Conservation (phyloP, 1,139 yeast genomes). For the Blastobotrys serpentis region DNA sequence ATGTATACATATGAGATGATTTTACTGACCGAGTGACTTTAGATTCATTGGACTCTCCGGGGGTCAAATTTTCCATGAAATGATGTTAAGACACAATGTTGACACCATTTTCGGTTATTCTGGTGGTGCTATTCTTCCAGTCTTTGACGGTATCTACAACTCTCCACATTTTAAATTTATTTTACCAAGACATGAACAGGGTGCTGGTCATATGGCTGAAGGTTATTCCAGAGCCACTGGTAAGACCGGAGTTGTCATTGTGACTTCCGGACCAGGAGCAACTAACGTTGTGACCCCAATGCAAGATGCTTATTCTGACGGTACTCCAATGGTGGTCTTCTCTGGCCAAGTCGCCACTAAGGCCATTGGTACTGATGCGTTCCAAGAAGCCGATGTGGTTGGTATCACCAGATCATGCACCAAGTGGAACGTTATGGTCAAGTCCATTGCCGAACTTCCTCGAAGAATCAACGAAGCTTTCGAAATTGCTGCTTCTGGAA, state of each 20-base stretch:
- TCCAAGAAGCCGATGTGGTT: conserved; percentile 97
- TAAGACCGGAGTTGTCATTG: conserved; percentile 97
- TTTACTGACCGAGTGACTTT: too few species aligned
- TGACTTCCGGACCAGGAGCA: conserved; percentile 98
- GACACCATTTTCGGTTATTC: conserved; percentile 95
- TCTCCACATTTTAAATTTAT: conserved; percentile 86
- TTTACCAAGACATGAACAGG: conserved; percentile 96
- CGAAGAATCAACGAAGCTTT: conserved; percentile 96
- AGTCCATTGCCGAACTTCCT: conserved; percentile 89
- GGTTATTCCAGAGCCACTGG: conserved; percentile 96
- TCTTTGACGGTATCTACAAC: conserved; percentile 93
- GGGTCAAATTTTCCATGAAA: conserved; percentile 96
- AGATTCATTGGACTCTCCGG: conserved; percentile 93
- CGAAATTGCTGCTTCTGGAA: conserved; percentile 91
- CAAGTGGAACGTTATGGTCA: conserved; percentile 99
- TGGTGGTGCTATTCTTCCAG: conserved; percentile 98
- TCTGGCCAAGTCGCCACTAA: conserved; percentile 96
- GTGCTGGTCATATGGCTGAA: conserved; percentile 99
- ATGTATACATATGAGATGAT: too few species aligned
- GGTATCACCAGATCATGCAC: conserved; percentile 98
- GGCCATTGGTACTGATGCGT: conserved; percentile 96
- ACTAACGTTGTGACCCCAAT: conserved; percentile 95
- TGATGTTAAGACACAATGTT: conserved; percentile 95
- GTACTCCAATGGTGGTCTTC: conserved; percentile 96
- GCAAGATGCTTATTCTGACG: conserved; percentile 97